Percentiles rank a stretch among this genome's conserved stretches.
Conservation (phyloP, 148 eudicot genomes). For the Talinum fruticosum region DNA sequence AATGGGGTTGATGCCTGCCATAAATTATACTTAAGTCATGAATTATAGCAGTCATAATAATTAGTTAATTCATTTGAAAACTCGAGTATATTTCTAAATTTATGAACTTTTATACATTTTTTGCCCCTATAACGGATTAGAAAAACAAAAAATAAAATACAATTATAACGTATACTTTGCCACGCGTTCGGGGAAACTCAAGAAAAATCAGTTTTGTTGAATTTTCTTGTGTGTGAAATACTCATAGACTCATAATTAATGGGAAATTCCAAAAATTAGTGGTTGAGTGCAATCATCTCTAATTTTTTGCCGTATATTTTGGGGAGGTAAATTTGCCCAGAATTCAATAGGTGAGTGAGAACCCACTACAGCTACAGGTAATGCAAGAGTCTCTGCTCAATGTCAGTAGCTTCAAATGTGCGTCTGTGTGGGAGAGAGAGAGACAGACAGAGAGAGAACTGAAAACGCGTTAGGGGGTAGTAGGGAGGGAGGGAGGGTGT, state of each 20-base stretch:
- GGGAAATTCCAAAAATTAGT: not conserved
- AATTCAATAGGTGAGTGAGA: not conserved
- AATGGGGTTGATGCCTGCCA: too few relatives aligned
- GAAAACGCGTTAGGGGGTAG: constrained; percentile 11
- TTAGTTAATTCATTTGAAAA: too few relatives aligned
- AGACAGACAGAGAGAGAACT: constrained; percentile 2
- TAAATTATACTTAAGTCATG: too few relatives aligned
- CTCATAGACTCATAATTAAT: not conserved
- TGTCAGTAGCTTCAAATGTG: not conserved
- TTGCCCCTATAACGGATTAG: too few relatives aligned
- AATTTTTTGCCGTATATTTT: constrained; percentile 15
- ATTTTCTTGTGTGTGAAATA: not conserved
- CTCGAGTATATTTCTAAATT: too few relatives aligned
- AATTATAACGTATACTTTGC: too few relatives aligned
- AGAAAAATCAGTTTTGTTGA: not conserved
- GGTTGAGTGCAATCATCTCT: constrained; percentile 1
- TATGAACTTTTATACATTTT: too few relatives aligned
- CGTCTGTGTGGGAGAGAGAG: too few relatives aligned
- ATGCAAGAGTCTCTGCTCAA: not conserved
- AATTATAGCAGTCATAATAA: too few relatives aligned
- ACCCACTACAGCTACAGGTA: not conserved
- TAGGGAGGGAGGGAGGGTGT: too few relatives aligned
- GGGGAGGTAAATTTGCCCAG: not conserved
- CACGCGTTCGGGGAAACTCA: too few relatives aligned
- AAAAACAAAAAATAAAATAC: too few relatives aligned